Base-by-base conservation (phyloP, 257 asterid genomes). In the Pogostemon cablin region DNA sequence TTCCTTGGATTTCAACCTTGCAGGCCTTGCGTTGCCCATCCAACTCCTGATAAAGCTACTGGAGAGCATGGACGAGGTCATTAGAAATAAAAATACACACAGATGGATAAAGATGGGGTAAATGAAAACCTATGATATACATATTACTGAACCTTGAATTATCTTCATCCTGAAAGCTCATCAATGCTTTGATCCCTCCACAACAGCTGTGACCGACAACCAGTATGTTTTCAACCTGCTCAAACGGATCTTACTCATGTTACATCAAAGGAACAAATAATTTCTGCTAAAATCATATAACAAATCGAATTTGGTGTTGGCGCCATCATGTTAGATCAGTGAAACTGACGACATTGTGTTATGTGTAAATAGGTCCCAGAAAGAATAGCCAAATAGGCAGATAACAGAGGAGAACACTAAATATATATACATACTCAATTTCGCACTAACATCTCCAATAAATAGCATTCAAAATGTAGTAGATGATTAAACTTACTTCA, bases 181-280 rank as follows among this genome's bases (percentile, higher is more conserved):
- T 95, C 77, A 95, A 83, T 63, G 99, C 98, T 79, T 63, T 86
- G 62, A 95, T 95, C 69, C 99, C 99, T 42, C 99, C 99, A 75
- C 99, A 95, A 65, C 96, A 82, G 82, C 98, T 91, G 80, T 95
- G 99, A 55, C 99, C 99, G 67, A 91, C 77, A 59, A 91, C 85
- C 60, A 95, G 81, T 81, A 95, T 75, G 73, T 91, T 91, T 75
- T 83, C 91, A 47, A 95, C 99, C 99, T 95, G 85, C 79, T 80
- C 52, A 67, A 38, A 57, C 6, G 9, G 4, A 20, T 9, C 44
- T 35, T 34, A 50, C 17, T 11, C 49, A 60, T 66, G 70, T 49
- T 67, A n/a, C 43, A 46, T 0, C 17, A 44, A 58, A 48, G 47
- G 67, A 49, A 62, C 12, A 3, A 32, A 15, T 7, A 47, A 8